Percentiles rank a stretch among this genome's conserved stretches.
Evolutionary conservation across 306 rosid genomes (phyloP).

Genomic region (Ormosia emarginata): DNA sequence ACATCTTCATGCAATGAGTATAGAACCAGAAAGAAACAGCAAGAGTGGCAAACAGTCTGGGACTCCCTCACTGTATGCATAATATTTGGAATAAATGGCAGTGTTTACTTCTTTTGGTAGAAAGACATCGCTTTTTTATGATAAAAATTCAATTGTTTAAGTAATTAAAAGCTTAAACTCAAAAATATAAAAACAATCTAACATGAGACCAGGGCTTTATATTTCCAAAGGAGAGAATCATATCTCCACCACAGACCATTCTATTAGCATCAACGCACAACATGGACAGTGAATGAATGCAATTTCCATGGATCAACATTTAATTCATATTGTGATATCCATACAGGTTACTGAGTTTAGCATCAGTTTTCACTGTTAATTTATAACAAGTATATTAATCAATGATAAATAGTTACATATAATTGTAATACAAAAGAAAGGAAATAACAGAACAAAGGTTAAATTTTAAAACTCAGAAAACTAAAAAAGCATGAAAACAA

Average conservation of each 20-base stretch:
- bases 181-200: not conserved
- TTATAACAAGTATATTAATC: not conserved
- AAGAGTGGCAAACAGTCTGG: not conserved
- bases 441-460: not conserved
- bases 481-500: not conserved
- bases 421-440: not conserved
- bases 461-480: not conserved
- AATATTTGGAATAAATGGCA: not conserved
- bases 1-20: not conserved
- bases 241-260: not conserved
- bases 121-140: not conserved
- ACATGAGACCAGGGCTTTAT: not conserved
- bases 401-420: not conserved
- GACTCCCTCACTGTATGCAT: not conserved
- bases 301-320: not conserved
- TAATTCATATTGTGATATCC: not conserved
- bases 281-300: not conserved
- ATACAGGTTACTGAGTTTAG: not conserved
- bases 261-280: not conserved
- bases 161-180: not conserved
- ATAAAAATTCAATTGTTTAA: not conserved
- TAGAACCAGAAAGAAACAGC: not conserved
- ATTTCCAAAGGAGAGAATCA: not conserved
- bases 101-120: not conserved
- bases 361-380: not conserved